Base-by-base conservation (phyloP, 352 stramenopile genomes). In the Phytophthora pisi region DNA sequence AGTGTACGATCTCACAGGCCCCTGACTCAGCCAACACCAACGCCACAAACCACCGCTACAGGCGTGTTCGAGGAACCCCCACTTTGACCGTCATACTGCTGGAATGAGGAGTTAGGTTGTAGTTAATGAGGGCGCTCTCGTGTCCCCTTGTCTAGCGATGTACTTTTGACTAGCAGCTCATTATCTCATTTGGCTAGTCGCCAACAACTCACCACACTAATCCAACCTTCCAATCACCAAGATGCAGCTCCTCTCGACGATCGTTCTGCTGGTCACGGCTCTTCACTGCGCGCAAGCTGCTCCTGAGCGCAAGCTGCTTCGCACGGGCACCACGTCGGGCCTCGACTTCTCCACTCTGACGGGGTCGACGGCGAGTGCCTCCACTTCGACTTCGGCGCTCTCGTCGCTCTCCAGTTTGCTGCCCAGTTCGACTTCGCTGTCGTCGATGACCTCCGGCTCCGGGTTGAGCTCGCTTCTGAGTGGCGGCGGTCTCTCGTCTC, bases 141-240 rank as follows among this genome's bases (percentile, higher is more conserved):
- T 20, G 20, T 20, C 20, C 20, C 20, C 20, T 20, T 20, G 10
- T 5, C 42, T 24, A 8, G 16, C 8, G 4, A 18, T 16, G 3
- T 16, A 23, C n/a, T 15, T 13, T 11, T 16, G 6, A 15, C 23
- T 47, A 23, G n/a, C 16, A 47, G 16, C 23, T 47, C 42, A 47
- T 47, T 47, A 47, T 47, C n/a, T 23, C 15, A 47, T 47, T 47
- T 47, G 42, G 16, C 42, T 47, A 47, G 42, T 47, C 42, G 42
- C 42, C 6, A 47, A 47, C 42, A 47, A 23, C 42, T 15, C 42
- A 23, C 6, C 38, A n/a, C 38, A 45, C 10, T 23, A 15, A 24
- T 11, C n/a, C 34, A 40, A 40, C 34, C 10, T 15, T 40, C 34
- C 34, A 31, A 6, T 6, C 6, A 31, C 28, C 42, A 47, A 47